Evolutionary conservation across 2,329 filamentous ascomycete species (phyloP).

Genomic region (Calonectria crousiana): DNA sequence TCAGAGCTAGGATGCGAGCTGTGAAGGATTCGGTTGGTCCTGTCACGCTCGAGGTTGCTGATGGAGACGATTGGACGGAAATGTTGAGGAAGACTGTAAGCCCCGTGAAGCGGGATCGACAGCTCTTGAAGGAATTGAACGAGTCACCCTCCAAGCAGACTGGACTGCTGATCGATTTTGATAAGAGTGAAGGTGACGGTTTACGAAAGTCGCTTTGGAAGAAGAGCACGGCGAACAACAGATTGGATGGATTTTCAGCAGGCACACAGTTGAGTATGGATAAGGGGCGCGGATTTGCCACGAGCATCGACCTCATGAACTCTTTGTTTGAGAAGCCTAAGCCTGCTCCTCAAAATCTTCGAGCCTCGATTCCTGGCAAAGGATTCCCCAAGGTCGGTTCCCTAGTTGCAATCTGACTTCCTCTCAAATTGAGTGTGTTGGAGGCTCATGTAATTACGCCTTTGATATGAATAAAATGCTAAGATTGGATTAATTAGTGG

Average conservation of each 20-base stretch:
- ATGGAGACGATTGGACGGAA: constrained; percentile 90
- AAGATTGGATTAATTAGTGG: constrained; percentile 74
- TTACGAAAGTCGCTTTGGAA: constrained; percentile 56
- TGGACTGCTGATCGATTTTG: constrained; percentile 42
- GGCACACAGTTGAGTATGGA: constrained; percentile 51
- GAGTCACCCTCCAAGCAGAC: constrained; percentile 59
- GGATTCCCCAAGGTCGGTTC: constrained; percentile 92
- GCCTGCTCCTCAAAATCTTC: constrained; percentile 66
- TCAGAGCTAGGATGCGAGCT: constrained; percentile 73
- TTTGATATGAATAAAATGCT: constrained; percentile 54
- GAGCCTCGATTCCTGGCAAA: constrained; percentile 65
- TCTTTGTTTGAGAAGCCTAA: constrained; percentile 85
- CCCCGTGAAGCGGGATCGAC: constrained; percentile 91
- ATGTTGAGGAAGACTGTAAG: constrained; percentile 95
- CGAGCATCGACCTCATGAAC: constrained; percentile 96
- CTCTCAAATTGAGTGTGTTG: constrained; percentile 38
- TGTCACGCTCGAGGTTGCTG: constrained; percentile 69
- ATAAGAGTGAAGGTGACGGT: constrained; percentile 61
- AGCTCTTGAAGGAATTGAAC: constrained; percentile 72
- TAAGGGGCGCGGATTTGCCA: constrained; percentile 78
- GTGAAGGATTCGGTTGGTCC: constrained; percentile 71
- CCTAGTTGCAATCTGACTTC: constrained; percentile 52
- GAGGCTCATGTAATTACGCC: constrained; percentile 51
- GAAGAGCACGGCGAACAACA: constrained; percentile 46
- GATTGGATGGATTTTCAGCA: constrained; percentile 44